These are phyloP conservation scores for Rhodosporidiobolus odoratus DNA, from an alignment of 768 basidiomycete species.

Conservation along the genomic window DNA sequence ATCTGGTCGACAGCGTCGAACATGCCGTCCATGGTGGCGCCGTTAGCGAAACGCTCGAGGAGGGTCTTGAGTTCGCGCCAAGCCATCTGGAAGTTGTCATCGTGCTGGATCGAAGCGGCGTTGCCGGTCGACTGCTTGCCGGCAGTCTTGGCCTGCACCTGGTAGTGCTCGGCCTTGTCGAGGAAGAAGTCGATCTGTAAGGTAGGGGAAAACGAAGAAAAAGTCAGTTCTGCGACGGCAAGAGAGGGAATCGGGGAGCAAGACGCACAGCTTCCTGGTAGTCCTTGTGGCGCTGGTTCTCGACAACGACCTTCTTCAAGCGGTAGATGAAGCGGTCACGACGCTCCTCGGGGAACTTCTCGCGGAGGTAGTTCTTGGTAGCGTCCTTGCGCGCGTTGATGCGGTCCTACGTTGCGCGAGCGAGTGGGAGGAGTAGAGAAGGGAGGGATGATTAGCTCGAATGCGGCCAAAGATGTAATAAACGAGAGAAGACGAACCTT, in stretches of 20 bases:
- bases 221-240: not conserved
- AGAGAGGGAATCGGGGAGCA: not conserved
- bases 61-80: constrained; percentile 62
- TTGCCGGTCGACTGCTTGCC: constrained; percentile 47
- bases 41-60: constrained; percentile 85
- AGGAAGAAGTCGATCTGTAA: constrained; percentile 49
- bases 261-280: constrained; percentile 59
- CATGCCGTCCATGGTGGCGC: constrained; percentile 60
- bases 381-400: constrained; percentile 58
- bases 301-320: constrained; percentile 67
- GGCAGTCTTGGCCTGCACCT: constrained; percentile 53
- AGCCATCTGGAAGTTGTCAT: constrained; percentile 53
- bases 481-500: constrained; percentile 44
- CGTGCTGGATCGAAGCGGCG: constrained; percentile 49
- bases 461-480: too few species aligned
- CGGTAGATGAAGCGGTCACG: constrained; percentile 90
- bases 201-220: not conserved
- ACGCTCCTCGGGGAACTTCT: constrained; percentile 85
- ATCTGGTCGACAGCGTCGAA: constrained; percentile 66
- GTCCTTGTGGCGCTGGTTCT: constrained; percentile 63
- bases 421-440: too few species aligned
- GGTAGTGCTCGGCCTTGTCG: constrained; percentile 47
- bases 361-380: constrained; percentile 57
- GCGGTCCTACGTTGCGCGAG: too few species aligned
- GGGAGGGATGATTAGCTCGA: not conserved